Evolutionary conservation across 2,329 filamentous ascomycete species (phyloP).

Genomic region (Lachnellula cervina): DNA sequence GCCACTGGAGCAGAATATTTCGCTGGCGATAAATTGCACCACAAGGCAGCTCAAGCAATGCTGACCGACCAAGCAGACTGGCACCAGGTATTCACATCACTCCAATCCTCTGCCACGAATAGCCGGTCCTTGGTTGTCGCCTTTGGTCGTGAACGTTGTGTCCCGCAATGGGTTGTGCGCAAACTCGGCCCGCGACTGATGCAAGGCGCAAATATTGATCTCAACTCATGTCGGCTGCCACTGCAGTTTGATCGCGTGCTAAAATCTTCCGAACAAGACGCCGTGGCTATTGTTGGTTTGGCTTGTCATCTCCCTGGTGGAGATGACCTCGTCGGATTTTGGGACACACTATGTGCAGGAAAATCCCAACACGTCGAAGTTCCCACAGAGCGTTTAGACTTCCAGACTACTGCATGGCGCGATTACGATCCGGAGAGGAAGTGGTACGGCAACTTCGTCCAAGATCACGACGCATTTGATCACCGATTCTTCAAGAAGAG

Average conservation of each 20-base stretch:
- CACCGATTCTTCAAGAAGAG: conserved; percentile 13
- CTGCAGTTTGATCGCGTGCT: background rate
- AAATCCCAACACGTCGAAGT: conserved; percentile 35
- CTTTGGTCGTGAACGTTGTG: conserved; percentile 36
- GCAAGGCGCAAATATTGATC: background rate
- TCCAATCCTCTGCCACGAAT: conserved; percentile 3
- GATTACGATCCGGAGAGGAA: background rate
- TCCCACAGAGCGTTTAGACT: conserved; percentile 10
- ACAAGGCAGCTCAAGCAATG: conserved; percentile 32
- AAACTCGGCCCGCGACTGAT: conserved; percentile 19
- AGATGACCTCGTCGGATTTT: conserved; percentile 56
- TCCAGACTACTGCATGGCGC: conserved; percentile 2
- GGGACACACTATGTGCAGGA: conserved; percentile 60
- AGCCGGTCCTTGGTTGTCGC: conserved; percentile 23
- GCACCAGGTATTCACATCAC: conserved; percentile 30
- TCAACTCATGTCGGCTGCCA: background rate
- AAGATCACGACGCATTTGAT: conserved; percentile 13
- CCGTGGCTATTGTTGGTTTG: conserved; percentile 48
- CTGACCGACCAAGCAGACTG: conserved; percentile 34
- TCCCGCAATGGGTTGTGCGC: conserved; percentile 32
- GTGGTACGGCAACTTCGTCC: conserved; percentile 7
- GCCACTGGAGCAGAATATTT: conserved; percentile 19
- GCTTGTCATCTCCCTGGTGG: conserved; percentile 48
- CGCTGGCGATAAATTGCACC: conserved; percentile 25
- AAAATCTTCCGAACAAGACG: background rate